Evolutionary conservation across 2,329 filamentous ascomycete genomes (phyloP), one percentile per base, ranked within the genome.

Genomic region (Fusarium miscanthi): DNA sequence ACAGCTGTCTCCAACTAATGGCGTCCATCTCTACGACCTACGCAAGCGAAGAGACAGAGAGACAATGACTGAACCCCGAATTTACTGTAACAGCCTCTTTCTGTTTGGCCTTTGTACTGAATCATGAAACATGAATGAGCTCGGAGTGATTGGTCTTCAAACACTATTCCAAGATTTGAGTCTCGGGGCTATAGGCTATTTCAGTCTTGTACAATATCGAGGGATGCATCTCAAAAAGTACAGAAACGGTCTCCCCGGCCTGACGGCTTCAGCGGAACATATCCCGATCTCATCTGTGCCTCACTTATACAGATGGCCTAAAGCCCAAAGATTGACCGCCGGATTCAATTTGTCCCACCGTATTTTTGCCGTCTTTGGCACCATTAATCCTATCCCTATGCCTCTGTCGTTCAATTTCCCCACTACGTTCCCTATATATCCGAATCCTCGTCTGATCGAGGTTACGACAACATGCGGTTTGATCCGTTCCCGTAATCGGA

Each of bases 401-500:
- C 19, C 37, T 66, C 14, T 66, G 19, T 56, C 40, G 49, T 53
- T 53, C 35, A 65, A 48, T 45, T 51, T 58, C 69, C 31, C 63
- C 59, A 59, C 65, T 42, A 41, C 23, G n/a, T 35, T 69, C 45
- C 27, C 53, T 73, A 30, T 74, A 65, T 72, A 69, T 59, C 67
- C 67, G 70, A 38, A 49, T 61, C 52, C 59, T 73, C 62, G 66
- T 57, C 57, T 74, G 70, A 73, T 68, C 56, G 31, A 64, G 46
- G 42, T 66, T 66, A 35, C 41, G 41, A 46, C 41, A 62, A 63
- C 62, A 73, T 52, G 61, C 61, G 66, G 70, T 63, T 73, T 70
- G 52, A 54, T 46, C 67, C 54, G 58, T 68, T 70, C 53, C 70
- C 63, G 67, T 60, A 51, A 74, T 65, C 66, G 70, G 70, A 73